phyloP scores from a whole-genome alignment of 2,329 filamentous ascomycete genomes.

The Dactylellina drechsleri region DNA sequence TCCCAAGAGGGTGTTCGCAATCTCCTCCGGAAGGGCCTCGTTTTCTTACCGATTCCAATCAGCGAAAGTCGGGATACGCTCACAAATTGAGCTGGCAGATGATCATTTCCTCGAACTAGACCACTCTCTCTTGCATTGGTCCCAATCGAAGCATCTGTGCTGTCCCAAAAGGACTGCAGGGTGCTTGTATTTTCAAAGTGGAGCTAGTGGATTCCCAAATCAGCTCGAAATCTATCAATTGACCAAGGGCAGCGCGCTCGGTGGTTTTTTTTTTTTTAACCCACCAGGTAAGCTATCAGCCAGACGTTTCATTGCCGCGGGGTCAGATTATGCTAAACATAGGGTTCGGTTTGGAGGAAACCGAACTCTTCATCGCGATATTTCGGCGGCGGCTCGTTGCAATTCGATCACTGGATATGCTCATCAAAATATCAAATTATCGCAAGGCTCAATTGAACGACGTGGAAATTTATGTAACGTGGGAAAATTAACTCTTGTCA shows the following conservation, averaged over 20 bases:
- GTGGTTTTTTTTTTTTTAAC: background rate
- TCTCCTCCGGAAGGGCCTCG: conserved; percentile 13
- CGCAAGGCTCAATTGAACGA: no score
- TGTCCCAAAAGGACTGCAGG: background rate
- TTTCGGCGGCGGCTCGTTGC: no score
- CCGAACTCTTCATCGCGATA: no score
- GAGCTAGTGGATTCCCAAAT: conserved; percentile 3
- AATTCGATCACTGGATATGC: no score
- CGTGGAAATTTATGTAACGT: no score
- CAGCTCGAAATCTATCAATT: no score
- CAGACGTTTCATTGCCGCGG: conserved; percentile 55
- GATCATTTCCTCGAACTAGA: conserved; percentile 31
- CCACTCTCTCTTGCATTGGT: conserved; percentile 31
- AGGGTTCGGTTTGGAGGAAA: background rate
- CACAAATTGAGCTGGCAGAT: conserved; percentile 18
- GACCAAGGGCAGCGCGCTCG: no score
- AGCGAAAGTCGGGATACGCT: conserved; percentile 49
- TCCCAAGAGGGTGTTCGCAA: conserved; percentile 27
- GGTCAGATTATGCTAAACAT: conserved; percentile 29
- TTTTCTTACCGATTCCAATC: conserved; percentile 23
- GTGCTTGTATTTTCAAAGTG: conserved; percentile 25
- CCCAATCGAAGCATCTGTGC: conserved; percentile 25
- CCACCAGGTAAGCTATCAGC: conserved; percentile 34
- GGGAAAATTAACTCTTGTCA: no score
- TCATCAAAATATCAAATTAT: no score